Base-by-base conservation (phyloP, 2,329 filamentous ascomycete species). In the Diaporthe sp. region DNA sequence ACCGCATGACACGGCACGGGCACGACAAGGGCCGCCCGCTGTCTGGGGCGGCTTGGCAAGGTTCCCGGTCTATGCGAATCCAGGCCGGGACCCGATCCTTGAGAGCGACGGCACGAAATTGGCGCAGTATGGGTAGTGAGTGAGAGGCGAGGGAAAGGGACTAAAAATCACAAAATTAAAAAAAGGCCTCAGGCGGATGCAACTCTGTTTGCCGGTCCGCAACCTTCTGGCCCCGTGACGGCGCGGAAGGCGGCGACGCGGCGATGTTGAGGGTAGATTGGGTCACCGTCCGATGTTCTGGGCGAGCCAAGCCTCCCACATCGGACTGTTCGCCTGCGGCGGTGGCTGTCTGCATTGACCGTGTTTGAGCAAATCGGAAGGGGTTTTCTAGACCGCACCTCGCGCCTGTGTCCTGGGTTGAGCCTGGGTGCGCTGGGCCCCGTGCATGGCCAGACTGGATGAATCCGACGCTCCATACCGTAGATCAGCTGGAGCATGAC, bases 1-100 rank as follows among this genome's bases (percentile, higher is more conserved):
- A 73, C 46, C 46, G 72, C 72, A 73, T 73, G 72, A 73, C 72
- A 73, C 72, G 72, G 72, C 72, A 57, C 51, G 49, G 53, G 51
- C 28, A 37, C 39, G 59, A 67, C 72, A 39, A 73, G 72, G 72
- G 46, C 44, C 31, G 57, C 46, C 46, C 42, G 55, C 28, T 67
- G 58, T 65, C 62, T 62, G 72, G 72, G 46, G 51, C 19, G 31
- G 34, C 72, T 73, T 67, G 51, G 72, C 72, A 73, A 65, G 49
- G 72, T 57, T 68, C 59, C 39, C 37, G 46, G 57, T 57, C 42
- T 44, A 42, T 53, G 65, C 65, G 17, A 69, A 69, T 39, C 65
- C 49, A 55, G n/a, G 65, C 65, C 65, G 65, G 65, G 39, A 22
- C 39, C 22, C 65, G 65, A 51, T 22, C n/a, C 49, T 31, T 39